Evolutionary conservation across 192 early-diverging fungal species (phyloP).

Genomic region (Diversispora eburnea): DNA sequence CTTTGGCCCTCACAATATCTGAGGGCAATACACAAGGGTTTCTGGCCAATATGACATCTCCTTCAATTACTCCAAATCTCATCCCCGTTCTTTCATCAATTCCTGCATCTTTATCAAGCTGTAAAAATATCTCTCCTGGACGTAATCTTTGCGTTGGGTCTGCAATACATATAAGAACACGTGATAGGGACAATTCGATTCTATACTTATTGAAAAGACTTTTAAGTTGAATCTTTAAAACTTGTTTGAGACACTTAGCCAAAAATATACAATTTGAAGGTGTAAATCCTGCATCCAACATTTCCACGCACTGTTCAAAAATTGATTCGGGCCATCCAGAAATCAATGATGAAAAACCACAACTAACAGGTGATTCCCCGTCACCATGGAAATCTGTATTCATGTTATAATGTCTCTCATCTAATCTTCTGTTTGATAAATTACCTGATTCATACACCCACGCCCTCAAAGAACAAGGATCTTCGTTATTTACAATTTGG

Average conservation of each 20-base stretch:
- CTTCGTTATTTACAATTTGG: constrained; percentile 20
- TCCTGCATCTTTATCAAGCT: constrained; percentile 26
- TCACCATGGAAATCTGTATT: not conserved
- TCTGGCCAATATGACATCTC: constrained; percentile 29
- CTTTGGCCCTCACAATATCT: constrained; percentile 7
- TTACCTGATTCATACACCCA: constrained; percentile 27
- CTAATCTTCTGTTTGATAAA: constrained; percentile 28
- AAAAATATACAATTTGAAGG: constrained; percentile 31
- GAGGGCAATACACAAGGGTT: constrained; percentile 18
- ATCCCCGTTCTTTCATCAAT: constrained; percentile 29
- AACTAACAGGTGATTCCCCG: not conserved
- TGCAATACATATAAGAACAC: constrained; percentile 34
- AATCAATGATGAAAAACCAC: not conserved
- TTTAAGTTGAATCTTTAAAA: constrained; percentile 25
- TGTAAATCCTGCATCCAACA: constrained; percentile 37
- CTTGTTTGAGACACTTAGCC: constrained; percentile 26
- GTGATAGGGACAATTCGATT: constrained; percentile 31
- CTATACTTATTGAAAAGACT: constrained; percentile 28
- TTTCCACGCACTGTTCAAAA: constrained; percentile 27
- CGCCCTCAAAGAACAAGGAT: constrained; percentile 18
- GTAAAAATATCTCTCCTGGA: constrained; percentile 33
- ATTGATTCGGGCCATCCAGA: constrained; percentile 26
- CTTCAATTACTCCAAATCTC: constrained; percentile 28
- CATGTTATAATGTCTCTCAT: not conserved
- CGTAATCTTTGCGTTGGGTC: constrained; percentile 35